These are phyloP conservation scores for Cicer pinnatifidum DNA, from an alignment of 306 rosid species.

Conservation along the genomic window DNA sequence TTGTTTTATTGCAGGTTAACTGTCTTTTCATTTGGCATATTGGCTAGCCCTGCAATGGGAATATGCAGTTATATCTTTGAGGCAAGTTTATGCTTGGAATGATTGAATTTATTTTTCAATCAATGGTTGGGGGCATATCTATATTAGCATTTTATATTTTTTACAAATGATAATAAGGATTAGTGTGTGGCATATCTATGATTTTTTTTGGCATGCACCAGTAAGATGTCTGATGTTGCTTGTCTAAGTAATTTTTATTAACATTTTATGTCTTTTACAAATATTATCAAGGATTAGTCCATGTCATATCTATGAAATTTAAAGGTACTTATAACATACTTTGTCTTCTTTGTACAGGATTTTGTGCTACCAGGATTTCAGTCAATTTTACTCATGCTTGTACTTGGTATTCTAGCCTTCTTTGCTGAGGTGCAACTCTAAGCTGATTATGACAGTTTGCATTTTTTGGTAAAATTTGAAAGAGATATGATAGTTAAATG, in stretches of 20 bases:
- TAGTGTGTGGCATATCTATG: neutral
- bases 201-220: neutral
- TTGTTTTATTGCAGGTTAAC: constrained; percentile 62
- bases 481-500: neutral
- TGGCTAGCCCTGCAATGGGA: constrained; percentile 70
- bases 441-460: constrained; percentile 16
- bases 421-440: constrained; percentile 71
- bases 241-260: constrained; percentile 10
- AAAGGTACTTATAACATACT: neutral
- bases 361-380: constrained; percentile 64
- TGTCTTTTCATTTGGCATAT: constrained; percentile 67
- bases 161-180: constrained; percentile 27
- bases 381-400: constrained; percentile 60
- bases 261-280: constrained; percentile 4
- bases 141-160: constrained; percentile 8
- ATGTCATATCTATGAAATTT: neutral
- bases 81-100: constrained; percentile 50
- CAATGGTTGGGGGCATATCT: neutral
- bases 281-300: constrained; percentile 8
- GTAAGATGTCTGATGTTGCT: constrained; percentile 15
- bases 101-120: constrained; percentile 15
- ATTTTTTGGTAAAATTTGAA: neutral
- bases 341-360: constrained; percentile 55
- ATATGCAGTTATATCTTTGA: constrained; percentile 61
- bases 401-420: constrained; percentile 68